Base-by-base conservation (phyloP, 2,329 filamentous ascomycete species). In the Monascus ruber region DNA sequence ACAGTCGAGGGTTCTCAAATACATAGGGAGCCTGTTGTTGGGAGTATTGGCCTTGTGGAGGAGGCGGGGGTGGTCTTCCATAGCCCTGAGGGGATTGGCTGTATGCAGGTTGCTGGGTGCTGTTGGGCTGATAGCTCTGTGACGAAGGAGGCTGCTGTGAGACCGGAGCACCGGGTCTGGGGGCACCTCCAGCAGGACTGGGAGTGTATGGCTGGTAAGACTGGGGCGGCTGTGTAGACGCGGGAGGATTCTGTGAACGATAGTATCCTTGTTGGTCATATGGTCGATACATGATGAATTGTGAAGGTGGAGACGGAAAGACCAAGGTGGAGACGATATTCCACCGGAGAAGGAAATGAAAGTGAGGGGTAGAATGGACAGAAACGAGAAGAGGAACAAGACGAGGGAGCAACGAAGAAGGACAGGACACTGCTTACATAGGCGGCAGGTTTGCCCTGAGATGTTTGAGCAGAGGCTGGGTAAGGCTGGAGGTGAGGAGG, bases 21-120 rank as follows among this genome's bases (percentile, higher is more conserved):
- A 58, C 55, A 54, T 55, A 54, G 48, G 50, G 50, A 47, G 50
- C 41, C 42, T 44, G 45, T n/a, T 48, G 42, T 25, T 47, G 45
- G 38, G 51, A 52, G n/a, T 47, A 46, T 42, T 56, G 56, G 41
- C 54, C 55, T 46, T 61, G 60, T 38, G 49, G 62, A 46, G 62
- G 59, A 38, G 65, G 60, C 32, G 58, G 63, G 33, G 66, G 62
- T 17, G 64, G 62, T 42, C 64, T 55, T 38, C 54, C 56, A 54
- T 71, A 71, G 32, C 52, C 54, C 44, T 60, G 56, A 38, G 50
- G 50, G 26, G 48, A 35, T 33, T 48, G 47, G 32, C 37, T 39
- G 33, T 48, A 48, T 29, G 54, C 44, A 24, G 53, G 54, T 27
- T 50, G 54, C 31, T 48, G 46, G 26, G 50, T 44, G 29, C 59